These are phyloP conservation scores for Aspergillus haitiensis DNA, from an alignment of 495 filamentous ascomycete genomes.

Conservation along the genomic window DNA sequence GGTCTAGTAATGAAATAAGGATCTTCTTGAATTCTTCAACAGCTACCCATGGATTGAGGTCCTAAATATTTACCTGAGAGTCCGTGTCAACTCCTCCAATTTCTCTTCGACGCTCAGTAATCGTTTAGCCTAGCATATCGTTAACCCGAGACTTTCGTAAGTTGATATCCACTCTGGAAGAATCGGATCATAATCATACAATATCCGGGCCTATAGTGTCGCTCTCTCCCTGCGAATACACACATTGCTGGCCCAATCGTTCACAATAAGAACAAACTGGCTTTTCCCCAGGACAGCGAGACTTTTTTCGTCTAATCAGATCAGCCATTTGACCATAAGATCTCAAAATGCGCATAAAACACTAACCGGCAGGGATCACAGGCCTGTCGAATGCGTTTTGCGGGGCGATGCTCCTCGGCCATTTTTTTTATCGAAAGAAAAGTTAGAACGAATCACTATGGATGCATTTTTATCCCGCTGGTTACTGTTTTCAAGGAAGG, in stretches of 20 bases:
- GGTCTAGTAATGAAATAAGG: not conserved
- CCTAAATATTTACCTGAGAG: constrained; percentile 25
- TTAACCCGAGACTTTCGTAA: constrained; percentile 4
- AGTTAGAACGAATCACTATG: not conserved
- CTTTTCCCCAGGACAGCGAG: constrained; percentile 45
- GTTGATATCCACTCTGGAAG: not conserved
- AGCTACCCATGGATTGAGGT: too few relatives aligned
- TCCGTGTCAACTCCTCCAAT: constrained; percentile 35
- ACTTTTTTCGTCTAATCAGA: constrained; percentile 41
- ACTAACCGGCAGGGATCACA: constrained; percentile 46
- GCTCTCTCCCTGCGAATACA: constrained; percentile 33
- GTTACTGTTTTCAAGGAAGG: too few relatives aligned
- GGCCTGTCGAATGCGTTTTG: constrained; percentile 41
- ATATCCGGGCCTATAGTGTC: constrained; percentile 23
- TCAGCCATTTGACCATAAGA: not conserved
- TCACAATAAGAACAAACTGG: constrained; percentile 44
- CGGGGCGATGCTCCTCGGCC: constrained; percentile 29
- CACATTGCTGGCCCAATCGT: constrained; percentile 41
- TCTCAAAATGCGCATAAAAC: not conserved
- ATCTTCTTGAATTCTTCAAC: too few relatives aligned
- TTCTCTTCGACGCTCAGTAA: constrained; percentile 39
- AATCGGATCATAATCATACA: not conserved
- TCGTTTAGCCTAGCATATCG: constrained; percentile 35
- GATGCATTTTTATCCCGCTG: not conserved
- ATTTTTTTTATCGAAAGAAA: not conserved